Evolutionary conservation across 208 protist species (phyloP).

Genomic region (Wallacemonas sp.): DNA sequence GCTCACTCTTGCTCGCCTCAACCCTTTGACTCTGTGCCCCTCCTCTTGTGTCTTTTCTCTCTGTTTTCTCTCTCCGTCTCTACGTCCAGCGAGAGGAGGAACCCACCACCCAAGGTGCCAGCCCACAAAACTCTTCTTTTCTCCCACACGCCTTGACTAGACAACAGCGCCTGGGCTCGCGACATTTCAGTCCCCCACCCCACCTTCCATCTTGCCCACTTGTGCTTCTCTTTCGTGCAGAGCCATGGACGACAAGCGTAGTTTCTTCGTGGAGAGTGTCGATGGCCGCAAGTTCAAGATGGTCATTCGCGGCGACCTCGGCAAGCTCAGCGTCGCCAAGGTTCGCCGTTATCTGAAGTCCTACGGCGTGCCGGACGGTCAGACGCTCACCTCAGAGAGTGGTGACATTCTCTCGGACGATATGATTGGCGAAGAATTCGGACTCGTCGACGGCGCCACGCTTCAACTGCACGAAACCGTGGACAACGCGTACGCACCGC

Average conservation of each 20-base stretch:
- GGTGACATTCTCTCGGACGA: conserved; percentile 42
- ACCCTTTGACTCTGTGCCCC: background rate
- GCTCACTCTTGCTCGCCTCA: background rate
- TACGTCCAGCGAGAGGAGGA: conserved; percentile 1
- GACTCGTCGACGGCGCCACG: conserved; percentile 15
- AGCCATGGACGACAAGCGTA: conserved; percentile 45
- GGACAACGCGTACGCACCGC: background rate
- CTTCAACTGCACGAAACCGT: background rate
- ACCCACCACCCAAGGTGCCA: too few relatives aligned
- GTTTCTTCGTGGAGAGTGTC: conserved; percentile 64
- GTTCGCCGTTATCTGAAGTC: conserved; percentile 71
- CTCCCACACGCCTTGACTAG: too few relatives aligned
- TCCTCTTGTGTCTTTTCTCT: background rate
- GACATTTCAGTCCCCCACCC: too few relatives aligned
- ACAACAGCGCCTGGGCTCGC: too few relatives aligned
- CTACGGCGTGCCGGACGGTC: conserved; percentile 59
- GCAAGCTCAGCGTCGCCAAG: conserved; percentile 70
- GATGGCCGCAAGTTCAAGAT: conserved; percentile 87
- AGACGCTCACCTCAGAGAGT: conserved; percentile 37
- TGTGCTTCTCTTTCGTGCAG: background rate
- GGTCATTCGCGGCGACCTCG: conserved; percentile 78
- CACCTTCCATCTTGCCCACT: background rate
- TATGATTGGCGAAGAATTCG: conserved; percentile 68
- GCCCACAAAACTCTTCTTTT: too few relatives aligned
- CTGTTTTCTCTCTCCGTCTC: background rate